phyloP scores from a whole-genome alignment of 352 stramenopile species.

The Phytophthora tubulina region DNA sequence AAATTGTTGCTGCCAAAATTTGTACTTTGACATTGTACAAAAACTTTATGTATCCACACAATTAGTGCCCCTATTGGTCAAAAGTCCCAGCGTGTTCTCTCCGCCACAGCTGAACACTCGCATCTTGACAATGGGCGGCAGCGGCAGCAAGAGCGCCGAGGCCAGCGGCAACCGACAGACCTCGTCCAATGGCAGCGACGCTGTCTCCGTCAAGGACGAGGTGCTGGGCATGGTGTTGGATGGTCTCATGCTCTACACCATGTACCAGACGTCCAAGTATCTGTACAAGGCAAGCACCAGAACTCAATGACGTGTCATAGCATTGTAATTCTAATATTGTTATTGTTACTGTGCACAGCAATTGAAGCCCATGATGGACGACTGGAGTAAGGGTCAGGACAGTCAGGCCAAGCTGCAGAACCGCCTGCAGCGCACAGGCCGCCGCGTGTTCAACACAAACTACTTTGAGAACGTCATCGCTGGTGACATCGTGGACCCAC shows the following conservation, averaged over 20 bases:
- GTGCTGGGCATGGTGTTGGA: slow-evolving; percentile 81
- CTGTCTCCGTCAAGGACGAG: slow-evolving; percentile 64
- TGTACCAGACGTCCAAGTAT: slow-evolving; percentile 86
- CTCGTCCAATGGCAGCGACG: slow-evolving; percentile 11
- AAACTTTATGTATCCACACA: slow-evolving; percentile 8
- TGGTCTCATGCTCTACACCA: slow-evolving; percentile 83
- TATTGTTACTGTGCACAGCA: slow-evolving; percentile 39
- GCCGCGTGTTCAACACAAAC: slow-evolving; percentile 79
- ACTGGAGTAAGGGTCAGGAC: slow-evolving; percentile 69
- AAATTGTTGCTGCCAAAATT: slow-evolving; percentile 17
- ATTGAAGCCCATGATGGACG: slow-evolving; percentile 88
- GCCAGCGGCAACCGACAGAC: slow-evolving; percentile 22
- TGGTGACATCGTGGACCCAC: slow-evolving; percentile 94
- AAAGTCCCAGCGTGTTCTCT: slow-evolving; percentile 8
- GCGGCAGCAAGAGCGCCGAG: slow-evolving; percentile 64
- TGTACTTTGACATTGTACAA: not conserved
- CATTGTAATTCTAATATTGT: slow-evolving; percentile 6
- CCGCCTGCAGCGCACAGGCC: slow-evolving; percentile 68
- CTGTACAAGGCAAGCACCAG: slow-evolving; percentile 70
- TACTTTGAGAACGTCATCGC: slow-evolving; percentile 94
- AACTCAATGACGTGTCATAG: not conserved
- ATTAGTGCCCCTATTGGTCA: slow-evolving; percentile 2
- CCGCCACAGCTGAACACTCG: slow-evolving; percentile 24
- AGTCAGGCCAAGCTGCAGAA: slow-evolving; percentile 80
- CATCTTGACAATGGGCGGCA: slow-evolving; percentile 58